Conservation (phyloP, 2,329 filamentous ascomycete genomes). For the Ceratocystis cubensis region DNA sequence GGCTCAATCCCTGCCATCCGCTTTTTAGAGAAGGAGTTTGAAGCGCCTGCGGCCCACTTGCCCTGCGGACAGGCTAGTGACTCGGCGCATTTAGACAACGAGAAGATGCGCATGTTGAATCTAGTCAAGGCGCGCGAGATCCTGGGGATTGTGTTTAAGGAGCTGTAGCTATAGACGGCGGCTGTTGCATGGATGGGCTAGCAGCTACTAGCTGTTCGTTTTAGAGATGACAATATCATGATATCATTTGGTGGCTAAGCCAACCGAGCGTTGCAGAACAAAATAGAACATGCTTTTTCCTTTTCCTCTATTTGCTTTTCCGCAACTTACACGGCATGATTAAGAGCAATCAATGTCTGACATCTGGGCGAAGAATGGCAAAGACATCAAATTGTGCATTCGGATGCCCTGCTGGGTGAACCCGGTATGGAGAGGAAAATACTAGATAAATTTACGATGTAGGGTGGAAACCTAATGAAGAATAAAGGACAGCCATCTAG, state of each 20-base stretch:
- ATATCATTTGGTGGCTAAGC: not conserved
- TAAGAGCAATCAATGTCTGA: no score
- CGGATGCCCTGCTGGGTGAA: no score
- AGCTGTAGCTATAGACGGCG: slow-evolving; percentile 44
- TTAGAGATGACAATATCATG: not conserved
- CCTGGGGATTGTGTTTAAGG: slow-evolving; percentile 71
- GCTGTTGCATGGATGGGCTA: not conserved
- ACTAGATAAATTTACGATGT: no score
- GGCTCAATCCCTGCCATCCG: slow-evolving; percentile 90
- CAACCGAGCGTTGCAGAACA: not conserved
- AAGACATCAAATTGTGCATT: no score
- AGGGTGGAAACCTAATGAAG: no score
- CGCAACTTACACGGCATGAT: no score
- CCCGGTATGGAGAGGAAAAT: no score
- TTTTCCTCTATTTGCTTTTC: no score
- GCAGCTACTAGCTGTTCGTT: not conserved
- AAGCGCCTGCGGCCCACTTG: slow-evolving; percentile 78
- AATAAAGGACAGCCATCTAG: no score
- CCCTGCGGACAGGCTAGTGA: slow-evolving; percentile 94
- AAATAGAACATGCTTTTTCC: not conserved
- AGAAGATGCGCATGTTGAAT: slow-evolving; percentile 78
- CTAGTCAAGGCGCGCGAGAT: slow-evolving; percentile 85
- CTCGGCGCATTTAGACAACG: slow-evolving; percentile 86
- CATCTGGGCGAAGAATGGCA: no score
- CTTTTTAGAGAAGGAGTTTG: slow-evolving; percentile 89